Evolutionary conservation across 2,329 filamentous ascomycete species (phyloP).

Genomic region (Xylariales sp.): DNA sequence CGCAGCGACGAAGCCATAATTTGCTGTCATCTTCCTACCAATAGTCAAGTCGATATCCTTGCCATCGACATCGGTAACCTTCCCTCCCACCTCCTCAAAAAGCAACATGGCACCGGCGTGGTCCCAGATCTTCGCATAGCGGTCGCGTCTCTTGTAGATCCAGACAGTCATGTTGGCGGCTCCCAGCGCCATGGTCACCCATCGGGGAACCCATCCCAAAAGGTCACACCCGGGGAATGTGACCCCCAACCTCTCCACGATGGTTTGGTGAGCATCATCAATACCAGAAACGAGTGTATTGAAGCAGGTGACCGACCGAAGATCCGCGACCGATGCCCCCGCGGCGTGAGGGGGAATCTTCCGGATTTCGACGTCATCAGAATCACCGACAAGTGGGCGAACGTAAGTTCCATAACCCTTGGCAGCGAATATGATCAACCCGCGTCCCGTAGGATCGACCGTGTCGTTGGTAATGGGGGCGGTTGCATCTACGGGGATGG

Average conservation of each 20-base stretch:
- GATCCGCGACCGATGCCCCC: conserved; percentile 14
- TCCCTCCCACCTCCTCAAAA: conserved; percentile 52
- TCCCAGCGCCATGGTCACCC: conserved; percentile 48
- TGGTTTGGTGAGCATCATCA: conserved; percentile 38
- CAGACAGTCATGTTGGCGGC: conserved; percentile 51
- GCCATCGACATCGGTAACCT: conserved; percentile 50
- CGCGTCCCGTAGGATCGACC: conserved; percentile 36
- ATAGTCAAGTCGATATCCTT: conserved; percentile 42
- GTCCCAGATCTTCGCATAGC: conserved; percentile 54
- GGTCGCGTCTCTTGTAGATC: conserved; percentile 46
- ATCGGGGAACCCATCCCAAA: conserved; percentile 54
- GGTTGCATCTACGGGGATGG: conserved; percentile 33
- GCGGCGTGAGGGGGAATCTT: conserved; percentile 27
- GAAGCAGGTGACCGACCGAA: conserved; percentile 44
- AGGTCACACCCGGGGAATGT: conserved; percentile 45
- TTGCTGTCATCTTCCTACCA: conserved; percentile 43
- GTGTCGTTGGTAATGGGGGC: conserved; percentile 38
- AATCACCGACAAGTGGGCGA: conserved; percentile 29
- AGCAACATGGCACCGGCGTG: conserved; percentile 57
- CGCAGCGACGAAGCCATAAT: conserved; percentile 54
- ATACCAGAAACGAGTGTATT: conserved; percentile 43
- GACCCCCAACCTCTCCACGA: conserved; percentile 37
- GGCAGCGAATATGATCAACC: conserved; percentile 48
- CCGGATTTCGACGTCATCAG: conserved; percentile 17
- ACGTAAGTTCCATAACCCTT: conserved; percentile 43